Percentiles rank a stretch among this genome's conserved stretches.
Evolutionary conservation across 495 filamentous ascomycete species (phyloP).

Genomic region (Podospora conica): DNA sequence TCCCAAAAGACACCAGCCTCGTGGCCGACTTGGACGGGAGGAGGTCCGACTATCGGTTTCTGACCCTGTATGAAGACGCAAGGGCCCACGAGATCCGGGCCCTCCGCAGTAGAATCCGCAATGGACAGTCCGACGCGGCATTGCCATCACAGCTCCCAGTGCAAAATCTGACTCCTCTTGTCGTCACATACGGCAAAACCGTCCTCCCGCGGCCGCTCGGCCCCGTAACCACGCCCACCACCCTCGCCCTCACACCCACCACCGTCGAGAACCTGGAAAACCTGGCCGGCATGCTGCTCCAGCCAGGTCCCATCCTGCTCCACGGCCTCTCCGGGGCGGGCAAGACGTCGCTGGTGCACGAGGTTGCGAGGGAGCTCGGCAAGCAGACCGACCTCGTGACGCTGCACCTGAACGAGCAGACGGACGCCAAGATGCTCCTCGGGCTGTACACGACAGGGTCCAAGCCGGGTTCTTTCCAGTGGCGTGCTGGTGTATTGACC

Average conservation of each 20-base stretch:
- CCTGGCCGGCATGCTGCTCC: conserved; percentile 60
- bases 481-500: conserved; percentile 90
- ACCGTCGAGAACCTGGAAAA: conserved; percentile 60
- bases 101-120: conserved; percentile 35
- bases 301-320: conserved; percentile 64
- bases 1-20: conserved; percentile 52
- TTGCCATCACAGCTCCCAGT: conserved; percentile 21
- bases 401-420: conserved; percentile 93
- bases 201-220: conserved; percentile 61
- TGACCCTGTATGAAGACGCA: conserved; percentile 72
- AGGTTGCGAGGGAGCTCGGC: conserved; percentile 70
- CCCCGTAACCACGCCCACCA: conserved; percentile 41
- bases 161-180: conserved; percentile 36
- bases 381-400: conserved; percentile 75
- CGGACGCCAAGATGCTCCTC: conserved; percentile 88
- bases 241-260: conserved; percentile 66
- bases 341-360: conserved; percentile 81
- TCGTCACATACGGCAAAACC: conserved; percentile 49
- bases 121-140: conserved; percentile 12
- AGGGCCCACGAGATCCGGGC: conserved; percentile 37
- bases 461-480: conserved; percentile 79
- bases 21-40: conserved; percentile 69
- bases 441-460: conserved; percentile 86
- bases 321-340: conserved; percentile 81
- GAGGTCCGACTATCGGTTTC: conserved; percentile 74